A percentile compares a stretch with the other conserved stretches of the same genome.
Conservation (phyloP, 768 basidiomycete species). For the Hemileccinum impolitum region DNA sequence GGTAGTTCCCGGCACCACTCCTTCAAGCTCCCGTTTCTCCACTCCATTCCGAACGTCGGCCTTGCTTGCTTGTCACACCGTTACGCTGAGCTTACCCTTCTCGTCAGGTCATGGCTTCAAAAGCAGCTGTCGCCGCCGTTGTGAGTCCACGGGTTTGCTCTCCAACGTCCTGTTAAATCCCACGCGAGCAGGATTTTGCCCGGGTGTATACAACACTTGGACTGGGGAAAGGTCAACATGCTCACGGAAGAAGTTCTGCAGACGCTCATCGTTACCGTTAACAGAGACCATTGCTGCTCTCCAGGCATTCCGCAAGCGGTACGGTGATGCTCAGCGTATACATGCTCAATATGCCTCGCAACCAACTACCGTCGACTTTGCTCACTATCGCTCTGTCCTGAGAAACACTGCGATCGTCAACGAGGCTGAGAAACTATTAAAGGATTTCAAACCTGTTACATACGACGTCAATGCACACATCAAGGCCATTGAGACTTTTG, state of each 20-base stretch:
- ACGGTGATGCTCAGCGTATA: slow-evolving; percentile 82
- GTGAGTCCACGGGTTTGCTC: slow-evolving; percentile 33
- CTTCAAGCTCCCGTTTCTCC: slow-evolving; percentile 9
- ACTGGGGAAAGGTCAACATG: slow-evolving; percentile 72
- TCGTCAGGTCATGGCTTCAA: slow-evolving; percentile 58
- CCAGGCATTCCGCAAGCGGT: slow-evolving; percentile 95
- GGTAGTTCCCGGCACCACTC: slow-evolving; percentile 28
- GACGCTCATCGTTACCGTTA: slow-evolving; percentile 3
- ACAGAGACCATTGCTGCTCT: slow-evolving; percentile 87
- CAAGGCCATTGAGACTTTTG: slow-evolving; percentile 96
- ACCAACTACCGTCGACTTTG: slow-evolving; percentile 83
- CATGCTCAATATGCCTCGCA: slow-evolving; percentile 59
- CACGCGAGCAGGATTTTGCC: slow-evolving; percentile 64
- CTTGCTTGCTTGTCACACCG: slow-evolving; percentile 1
- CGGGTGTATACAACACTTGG: slow-evolving; percentile 80
- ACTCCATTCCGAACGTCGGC: slow-evolving; percentile 14
- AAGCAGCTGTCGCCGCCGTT: slow-evolving; percentile 66
- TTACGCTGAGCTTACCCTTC: background rate
- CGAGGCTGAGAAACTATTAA: slow-evolving; percentile 87
- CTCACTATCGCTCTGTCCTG: slow-evolving; percentile 85
- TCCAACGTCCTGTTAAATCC: slow-evolving; percentile 1
- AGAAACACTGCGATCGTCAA: slow-evolving; percentile 93
- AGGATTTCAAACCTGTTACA: slow-evolving; percentile 88
- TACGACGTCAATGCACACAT: slow-evolving; percentile 88
- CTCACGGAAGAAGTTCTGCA: background rate